Percentiles rank a stretch among this genome's conserved stretches.
phyloP scores from a whole-genome alignment of 495 filamentous ascomycete species.

The Cryomyces minteri region DNA sequence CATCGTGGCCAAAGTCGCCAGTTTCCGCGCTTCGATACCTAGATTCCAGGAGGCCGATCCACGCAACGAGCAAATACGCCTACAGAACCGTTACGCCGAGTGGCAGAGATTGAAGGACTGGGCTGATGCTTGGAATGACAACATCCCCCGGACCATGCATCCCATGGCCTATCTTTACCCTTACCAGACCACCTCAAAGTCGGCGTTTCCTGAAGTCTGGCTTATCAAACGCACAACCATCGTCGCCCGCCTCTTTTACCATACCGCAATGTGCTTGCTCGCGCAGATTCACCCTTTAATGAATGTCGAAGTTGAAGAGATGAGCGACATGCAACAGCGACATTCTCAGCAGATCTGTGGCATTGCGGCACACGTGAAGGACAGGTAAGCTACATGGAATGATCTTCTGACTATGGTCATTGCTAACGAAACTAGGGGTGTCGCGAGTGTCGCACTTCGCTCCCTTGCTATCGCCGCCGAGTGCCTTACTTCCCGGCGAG shows the following conservation, averaged over 20 bases:
- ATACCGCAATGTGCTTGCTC: conserved; percentile 66
- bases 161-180: conserved; percentile 61
- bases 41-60: conserved; percentile 38
- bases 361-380: conserved; percentile 68
- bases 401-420: neutral
- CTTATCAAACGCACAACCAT: conserved; percentile 66
- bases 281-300: conserved; percentile 55
- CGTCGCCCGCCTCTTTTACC: conserved; percentile 78
- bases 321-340: conserved; percentile 44
- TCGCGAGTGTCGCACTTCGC: conserved; percentile 57
- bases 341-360: conserved; percentile 76
- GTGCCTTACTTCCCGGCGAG: conserved; percentile 42
- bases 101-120: conserved; percentile 57
- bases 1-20: conserved; percentile 72
- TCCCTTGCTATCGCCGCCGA: conserved; percentile 67
- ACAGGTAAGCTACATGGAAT: conserved; percentile 28
- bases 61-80: conserved; percentile 39
- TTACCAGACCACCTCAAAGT: conserved; percentile 46
- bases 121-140: conserved; percentile 66
- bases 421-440: conserved; percentile 30
- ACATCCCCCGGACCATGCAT: conserved; percentile 68
- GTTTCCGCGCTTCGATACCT: conserved; percentile 55
- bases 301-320: conserved; percentile 38
- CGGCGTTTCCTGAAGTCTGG: conserved; percentile 79
- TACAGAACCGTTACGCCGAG: conserved; percentile 48